phyloP scores from a whole-genome alignment of 805 yeast genomes.

The Hanseniaspora hatyaiensis region DNA sequence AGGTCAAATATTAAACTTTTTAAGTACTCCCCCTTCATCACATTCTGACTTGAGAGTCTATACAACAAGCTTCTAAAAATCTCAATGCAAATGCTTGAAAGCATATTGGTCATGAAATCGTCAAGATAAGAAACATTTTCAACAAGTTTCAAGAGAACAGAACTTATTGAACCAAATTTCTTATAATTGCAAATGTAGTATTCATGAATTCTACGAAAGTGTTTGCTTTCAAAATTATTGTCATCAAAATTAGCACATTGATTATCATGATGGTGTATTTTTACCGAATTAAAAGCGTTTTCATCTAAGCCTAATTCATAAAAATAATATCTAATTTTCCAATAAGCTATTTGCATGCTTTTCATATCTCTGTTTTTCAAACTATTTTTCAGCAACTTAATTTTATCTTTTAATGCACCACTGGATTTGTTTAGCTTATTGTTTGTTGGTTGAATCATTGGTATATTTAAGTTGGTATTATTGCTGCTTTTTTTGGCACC shows the following conservation, averaged over 20 bases:
- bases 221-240: background rate
- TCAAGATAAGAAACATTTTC: slow-evolving; percentile 24
- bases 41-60: slow-evolving; percentile 74
- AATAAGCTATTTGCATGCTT: slow-evolving; percentile 60
- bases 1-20: slow-evolving; percentile 64
- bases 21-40: slow-evolving; percentile 67
- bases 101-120: slow-evolving; percentile 49
- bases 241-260: background rate
- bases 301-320: background rate
- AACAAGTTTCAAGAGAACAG: slow-evolving; percentile 54
- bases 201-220: slow-evolving; percentile 44
- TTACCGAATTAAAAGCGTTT: background rate
- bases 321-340: slow-evolving; percentile 38
- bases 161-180: slow-evolving; percentile 50
- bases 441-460: slow-evolving; percentile 49
- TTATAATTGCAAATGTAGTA: slow-evolving; percentile 46
- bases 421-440: slow-evolving; percentile 28
- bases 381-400: slow-evolving; percentile 49
- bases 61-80: slow-evolving; percentile 42
- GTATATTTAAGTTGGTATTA: slow-evolving; percentile 56
- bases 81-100: slow-evolving; percentile 45
- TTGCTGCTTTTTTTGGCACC: slow-evolving; percentile 35
- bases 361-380: slow-evolving; percentile 33
- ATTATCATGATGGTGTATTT: background rate
- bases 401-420: slow-evolving; percentile 75